A percentile compares a stretch with the other conserved stretches of the same genome.
phyloP scores from a whole-genome alignment of 352 stramenopile genomes.

The Poterioochromonas sp. region DNA sequence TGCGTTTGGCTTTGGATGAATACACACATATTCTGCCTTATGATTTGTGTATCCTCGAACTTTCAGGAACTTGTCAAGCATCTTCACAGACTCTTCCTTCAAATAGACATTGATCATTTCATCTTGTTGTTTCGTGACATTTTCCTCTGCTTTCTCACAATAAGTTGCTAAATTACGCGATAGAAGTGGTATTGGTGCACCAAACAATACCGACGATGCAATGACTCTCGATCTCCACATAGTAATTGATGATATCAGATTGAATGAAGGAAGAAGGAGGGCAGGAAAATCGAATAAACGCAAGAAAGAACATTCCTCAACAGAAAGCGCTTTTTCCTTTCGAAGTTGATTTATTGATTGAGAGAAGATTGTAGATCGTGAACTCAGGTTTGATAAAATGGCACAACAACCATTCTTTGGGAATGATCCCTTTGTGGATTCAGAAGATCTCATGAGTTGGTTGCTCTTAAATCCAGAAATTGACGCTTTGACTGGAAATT shows the following conservation, averaged over 20 bases:
- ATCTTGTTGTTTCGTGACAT: neutral
- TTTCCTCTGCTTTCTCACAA: neutral
- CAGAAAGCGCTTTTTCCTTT: too few species aligned
- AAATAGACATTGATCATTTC: slow-evolving; percentile 5
- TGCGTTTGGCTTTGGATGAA: neutral
- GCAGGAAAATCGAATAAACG: too few species aligned
- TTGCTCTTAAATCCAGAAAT: neutral
- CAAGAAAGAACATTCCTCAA: too few species aligned
- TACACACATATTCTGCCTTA: neutral
- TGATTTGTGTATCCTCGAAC: neutral
- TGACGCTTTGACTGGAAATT: neutral
- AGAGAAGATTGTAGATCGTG: too few species aligned
- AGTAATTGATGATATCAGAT: too few species aligned
- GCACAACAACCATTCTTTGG: neutral
- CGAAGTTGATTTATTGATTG: too few species aligned
- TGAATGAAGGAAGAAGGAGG: too few species aligned
- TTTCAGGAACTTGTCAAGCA: neutral
- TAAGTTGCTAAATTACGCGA: neutral
- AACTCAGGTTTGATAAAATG: too few species aligned
- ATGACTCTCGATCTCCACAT: too few species aligned
- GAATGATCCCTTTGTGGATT: neutral
- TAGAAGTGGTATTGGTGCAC: neutral
- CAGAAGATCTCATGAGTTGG: slow-evolving; percentile 1
- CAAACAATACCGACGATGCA: neutral
- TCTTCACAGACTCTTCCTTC: neutral